A percentile compares a stretch with the other conserved stretches of the same genome.
These are phyloP conservation scores for Arxiozyma bovina DNA, from an alignment of 1,139 yeast species.

Conservation along the genomic window DNA sequence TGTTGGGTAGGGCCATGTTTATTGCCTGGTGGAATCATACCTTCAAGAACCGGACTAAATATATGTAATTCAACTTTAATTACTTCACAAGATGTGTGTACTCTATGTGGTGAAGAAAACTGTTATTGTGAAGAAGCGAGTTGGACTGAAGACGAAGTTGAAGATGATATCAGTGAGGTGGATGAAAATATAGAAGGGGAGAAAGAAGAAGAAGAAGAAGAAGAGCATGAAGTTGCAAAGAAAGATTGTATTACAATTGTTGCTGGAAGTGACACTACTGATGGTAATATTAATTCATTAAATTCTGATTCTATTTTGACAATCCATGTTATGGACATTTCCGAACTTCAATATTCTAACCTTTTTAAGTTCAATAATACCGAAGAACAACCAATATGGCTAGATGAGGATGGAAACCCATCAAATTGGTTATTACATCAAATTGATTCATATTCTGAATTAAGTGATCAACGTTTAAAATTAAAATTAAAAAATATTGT, in stretches of 20 bases:
- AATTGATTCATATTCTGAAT: neutral
- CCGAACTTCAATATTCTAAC: constrained; percentile 1
- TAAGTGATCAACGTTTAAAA: neutral
- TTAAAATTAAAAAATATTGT: neutral
- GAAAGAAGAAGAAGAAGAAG: neutral
- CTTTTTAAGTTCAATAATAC: neutral
- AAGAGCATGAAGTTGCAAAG: neutral
- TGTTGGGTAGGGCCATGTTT: constrained; percentile 40
- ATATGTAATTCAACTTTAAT: constrained; percentile 38
- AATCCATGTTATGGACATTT: neutral
- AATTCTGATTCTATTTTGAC: neutral
- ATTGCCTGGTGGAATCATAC: constrained; percentile 1
- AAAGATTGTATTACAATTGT: constrained; percentile 23
- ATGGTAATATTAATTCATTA: neutral
- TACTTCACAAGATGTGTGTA: constrained; percentile 63
- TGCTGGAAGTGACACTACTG: constrained; percentile 1
- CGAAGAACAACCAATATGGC: neutral
- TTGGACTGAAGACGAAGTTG: constrained; percentile 18
- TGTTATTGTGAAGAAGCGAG: constrained; percentile 40
- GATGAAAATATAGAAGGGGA: constrained; percentile 1
- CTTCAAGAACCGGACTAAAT: neutral
- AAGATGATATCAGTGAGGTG: constrained; percentile 11
- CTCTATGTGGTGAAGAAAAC: constrained; percentile 56
- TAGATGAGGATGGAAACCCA: neutral
- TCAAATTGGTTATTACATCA: constrained; percentile 1